Base-by-base conservation (phyloP, 345 rosid species). In the Sonneratia caseolaris region DNA sequence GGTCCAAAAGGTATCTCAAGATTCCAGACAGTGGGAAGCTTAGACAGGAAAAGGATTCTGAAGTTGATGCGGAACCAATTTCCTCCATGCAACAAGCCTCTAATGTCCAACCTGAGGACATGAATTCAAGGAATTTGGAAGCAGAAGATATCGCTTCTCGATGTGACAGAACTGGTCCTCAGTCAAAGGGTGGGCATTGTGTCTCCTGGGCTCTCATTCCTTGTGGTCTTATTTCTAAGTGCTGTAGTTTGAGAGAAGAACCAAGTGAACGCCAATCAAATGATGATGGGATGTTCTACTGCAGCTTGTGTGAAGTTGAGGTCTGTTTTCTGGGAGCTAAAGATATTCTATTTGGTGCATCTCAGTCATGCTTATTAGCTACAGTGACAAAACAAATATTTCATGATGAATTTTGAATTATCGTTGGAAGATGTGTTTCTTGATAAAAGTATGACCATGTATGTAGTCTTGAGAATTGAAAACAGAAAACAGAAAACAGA, bases 301-400 rank as follows among this genome's bases (percentile, higher is more conserved):
- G 98, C 82, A 95, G 94, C 80, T 87, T 95, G 77, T 95, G 99
- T 79, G 97, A 92, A 86, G 96, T 90, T 61, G 98, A 95, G 99
- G 99, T 95, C 71, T 3, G 81, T 78, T 42, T 59, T 69, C 77
- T 38, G 21, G 9, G 37, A 15, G 12, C 13, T 66, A 1, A 6
- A 37, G 14, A 16, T 66, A 37, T n/a, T 22, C 69, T 38, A 37
- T 19, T 36, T 66, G 45, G 7, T 64, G 37, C 42, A 66, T 66
- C 47, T 14, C 9, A 37, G 35, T 65, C 68, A 18, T 36, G 0
- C 13, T 65, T 9, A 14, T 35, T 7, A 65, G 19, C 10, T n/a
- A 65, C 2, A 22, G 64, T 57, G 64, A 10, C 32, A 57, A 22
- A 22, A 53, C 64, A 9, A 22, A n/a, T 32, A 22, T 22, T 57